Evolutionary conservation across 78 protist species (phyloP), one percentile per base, ranked within the genome.

Genomic region (Dictyostelium citrinum): DNA sequence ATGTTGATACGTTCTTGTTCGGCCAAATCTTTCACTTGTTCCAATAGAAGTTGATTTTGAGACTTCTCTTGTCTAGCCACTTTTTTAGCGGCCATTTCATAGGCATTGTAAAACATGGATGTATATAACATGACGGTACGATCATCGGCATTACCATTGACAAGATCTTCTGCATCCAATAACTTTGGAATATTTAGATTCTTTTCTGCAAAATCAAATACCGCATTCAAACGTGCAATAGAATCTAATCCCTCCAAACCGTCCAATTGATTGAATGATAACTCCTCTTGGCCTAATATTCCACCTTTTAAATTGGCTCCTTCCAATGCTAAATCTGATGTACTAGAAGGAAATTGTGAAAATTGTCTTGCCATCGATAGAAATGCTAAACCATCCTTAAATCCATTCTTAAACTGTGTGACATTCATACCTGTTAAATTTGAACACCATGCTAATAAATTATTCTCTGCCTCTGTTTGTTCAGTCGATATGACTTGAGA

Each of bases 21-120:
- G 0, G 85, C 84, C 24, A 72, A 7, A 3, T 88, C 93, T 22
- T 64, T 67, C 2, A 88, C 85, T 17, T 72, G 46, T 22, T 78
- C 85, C 61, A 43, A 64, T 5, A 88, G 11, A 0, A 39, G 5
- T 8, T 88, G 85, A 6, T 3, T 46, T 22, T 78, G 81, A 24
- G 70, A 16, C 22, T 88, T 78, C 22, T 85, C 37, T 39, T 39
- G 7, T 2, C 12, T 10, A 11, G 3, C 24, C 39, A 8, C 24
- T 24, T 20, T 27, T n/a, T 88, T 88, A 43, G 39, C 49, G 0
- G 24, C 68, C 16, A 75, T 77, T 3, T 72, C 90, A 70, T 81
- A 91, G 80, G 95, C 97, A 64, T 49, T 75, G 95, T 83, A 91
- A 71, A 95, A 95, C 92, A 95, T 49, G 5, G 85, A 70, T 1